These are phyloP conservation scores for Coemansia linderi DNA, from an alignment of 371 early-diverging fungal genomes.

Conservation along the genomic window DNA sequence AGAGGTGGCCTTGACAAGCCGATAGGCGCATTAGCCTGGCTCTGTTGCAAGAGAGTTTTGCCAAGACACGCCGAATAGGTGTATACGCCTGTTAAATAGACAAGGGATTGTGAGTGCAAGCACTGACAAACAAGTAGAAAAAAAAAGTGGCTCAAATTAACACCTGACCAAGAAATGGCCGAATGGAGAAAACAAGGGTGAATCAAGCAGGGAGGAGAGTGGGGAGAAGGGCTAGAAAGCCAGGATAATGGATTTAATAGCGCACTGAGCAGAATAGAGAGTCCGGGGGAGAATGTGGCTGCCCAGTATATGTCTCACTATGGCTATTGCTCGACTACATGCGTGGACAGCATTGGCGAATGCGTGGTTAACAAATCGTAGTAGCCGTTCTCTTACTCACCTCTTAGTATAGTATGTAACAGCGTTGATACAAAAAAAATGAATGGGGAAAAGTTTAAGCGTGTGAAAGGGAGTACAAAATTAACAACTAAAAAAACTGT, in stretches of 20 bases:
- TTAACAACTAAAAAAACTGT: background rate
- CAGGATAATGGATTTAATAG: background rate
- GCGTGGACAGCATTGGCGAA: background rate
- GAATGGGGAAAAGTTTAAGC: background rate
- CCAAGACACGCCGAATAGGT: background rate
- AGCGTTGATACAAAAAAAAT: background rate
- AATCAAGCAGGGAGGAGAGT: background rate
- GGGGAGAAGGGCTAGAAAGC: background rate
- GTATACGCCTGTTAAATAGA: background rate
- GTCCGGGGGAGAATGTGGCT: background rate
- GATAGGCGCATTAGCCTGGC: background rate
- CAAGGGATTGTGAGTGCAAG: conserved; percentile 1
- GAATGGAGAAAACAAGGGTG: background rate
- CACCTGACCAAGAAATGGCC: conserved; percentile 4
- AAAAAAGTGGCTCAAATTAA: conserved; percentile 7
- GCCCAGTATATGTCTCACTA: background rate
- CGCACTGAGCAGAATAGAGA: background rate
- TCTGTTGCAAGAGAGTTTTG: background rate
- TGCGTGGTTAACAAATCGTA: conserved; percentile 6
- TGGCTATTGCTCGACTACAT: background rate
- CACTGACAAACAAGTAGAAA: background rate
- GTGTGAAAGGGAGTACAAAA: background rate
- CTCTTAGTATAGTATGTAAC: background rate
- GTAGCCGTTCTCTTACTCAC: background rate
- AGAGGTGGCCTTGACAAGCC: background rate